phyloP scores from a whole-genome alignment of 2,329 filamentous ascomycete species.

The Blastomyces percursus region DNA sequence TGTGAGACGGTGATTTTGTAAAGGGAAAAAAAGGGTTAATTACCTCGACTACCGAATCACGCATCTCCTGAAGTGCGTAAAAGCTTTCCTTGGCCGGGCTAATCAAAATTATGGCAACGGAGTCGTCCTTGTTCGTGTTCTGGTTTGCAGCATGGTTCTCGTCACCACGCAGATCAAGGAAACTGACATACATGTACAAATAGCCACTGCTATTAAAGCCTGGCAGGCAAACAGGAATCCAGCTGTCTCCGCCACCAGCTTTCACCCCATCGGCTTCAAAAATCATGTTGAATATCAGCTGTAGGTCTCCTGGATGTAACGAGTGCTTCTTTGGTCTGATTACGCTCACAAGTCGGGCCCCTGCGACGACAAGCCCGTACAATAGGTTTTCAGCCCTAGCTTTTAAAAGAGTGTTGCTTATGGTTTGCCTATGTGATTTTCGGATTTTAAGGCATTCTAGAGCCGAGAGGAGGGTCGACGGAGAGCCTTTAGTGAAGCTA shows the following conservation, averaged over 20 bases:
- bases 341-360: conserved; percentile 86
- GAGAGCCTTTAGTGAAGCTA: conserved; percentile 85
- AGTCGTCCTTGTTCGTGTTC: conserved; percentile 47
- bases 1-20: not conserved
- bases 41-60: conserved; percentile 49
- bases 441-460: conserved; percentile 87
- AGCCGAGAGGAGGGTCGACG: conserved; percentile 76
- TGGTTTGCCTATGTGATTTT: conserved; percentile 72
- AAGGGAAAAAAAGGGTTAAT: conserved; percentile 11
- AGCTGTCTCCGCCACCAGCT: conserved; percentile 87
- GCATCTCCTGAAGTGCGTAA: conserved; percentile 69
- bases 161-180: conserved; percentile 54
- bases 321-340: conserved; percentile 90
- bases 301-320: conserved; percentile 85
- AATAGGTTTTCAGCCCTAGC: conserved; percentile 65
- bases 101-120: conserved; percentile 83
- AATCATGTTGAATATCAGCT: conserved; percentile 98
- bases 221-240: conserved; percentile 90
- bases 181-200: conserved; percentile 98
- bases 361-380: conserved; percentile 87
- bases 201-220: conserved; percentile 97
- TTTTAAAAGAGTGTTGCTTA: conserved; percentile 80
- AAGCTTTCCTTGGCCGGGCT: conserved; percentile 90
- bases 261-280: conserved; percentile 91
- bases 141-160: conserved; percentile 35